Evolutionary conservation across 345 rosid species (phyloP), one percentile per base, ranked within the genome.

Genomic region (Erodium maritimum): DNA sequence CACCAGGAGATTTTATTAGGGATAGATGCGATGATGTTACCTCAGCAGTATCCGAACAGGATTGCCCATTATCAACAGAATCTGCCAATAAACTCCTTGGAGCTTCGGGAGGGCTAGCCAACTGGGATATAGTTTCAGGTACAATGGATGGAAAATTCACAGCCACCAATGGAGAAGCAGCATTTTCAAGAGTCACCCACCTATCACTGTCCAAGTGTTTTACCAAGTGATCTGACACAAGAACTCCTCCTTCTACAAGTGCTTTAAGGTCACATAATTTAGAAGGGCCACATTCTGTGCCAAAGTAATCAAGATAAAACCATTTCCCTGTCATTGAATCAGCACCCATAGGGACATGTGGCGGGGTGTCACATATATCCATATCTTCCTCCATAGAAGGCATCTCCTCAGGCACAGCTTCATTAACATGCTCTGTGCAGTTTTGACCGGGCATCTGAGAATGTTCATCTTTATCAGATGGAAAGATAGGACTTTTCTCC

Each of bases 301-400:
- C 99, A 77, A 69, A 75, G 65, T 73, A 67, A 79, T 94, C 99
- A 48, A 94, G 94, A 83, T 94, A 94, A 81, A 85, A 75, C 99
- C 99, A 94, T 75, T 80, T 90, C 58, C 96, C 97, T 23, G 77
- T 55, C 1, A 79, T 76, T 22, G 82, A 74, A 70, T 87, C 95
- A 50, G 79, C 69, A 55, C 72, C 73, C 37, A 71, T 24, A 23
- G 94, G 80, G 62, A 56, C 78, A 80, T 94, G 95, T 60, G 99
- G 99, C 29, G 99, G 95, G 0, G 95, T 87, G 69, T 93, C 91
- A 67, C 94, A 81, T 61, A 93, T 93, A 73, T 93, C 99, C 99
- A 93, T 94, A 75, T 94, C 99, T 77, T 90, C 99, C 83, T 94
- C 99, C 99, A 94, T 94, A 24, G 99, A 94, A 20, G 69, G 79